Percentiles rank a stretch among this genome's conserved stretches.
Evolutionary conservation across 257 asterid genomes (phyloP).

Genomic region (Mitragyna speciosa): DNA sequence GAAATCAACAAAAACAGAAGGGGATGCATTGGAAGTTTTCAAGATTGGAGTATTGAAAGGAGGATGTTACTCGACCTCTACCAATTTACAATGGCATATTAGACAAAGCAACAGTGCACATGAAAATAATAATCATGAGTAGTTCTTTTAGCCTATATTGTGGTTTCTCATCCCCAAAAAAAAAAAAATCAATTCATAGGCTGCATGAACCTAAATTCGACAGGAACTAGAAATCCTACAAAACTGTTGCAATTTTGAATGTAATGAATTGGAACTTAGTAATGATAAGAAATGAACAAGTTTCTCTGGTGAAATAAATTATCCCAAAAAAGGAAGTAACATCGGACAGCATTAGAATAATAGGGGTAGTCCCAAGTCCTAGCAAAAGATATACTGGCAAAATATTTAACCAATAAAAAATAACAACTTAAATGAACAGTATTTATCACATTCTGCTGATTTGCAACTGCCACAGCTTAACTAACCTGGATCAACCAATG

Average conservation of each 20-base stretch:
- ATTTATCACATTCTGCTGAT: not conserved
- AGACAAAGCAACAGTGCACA: not conserved
- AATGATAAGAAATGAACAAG: not conserved
- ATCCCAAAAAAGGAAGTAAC: too few relatives aligned
- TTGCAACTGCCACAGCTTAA: not conserved
- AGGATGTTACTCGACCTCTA: not conserved
- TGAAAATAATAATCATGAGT: not conserved
- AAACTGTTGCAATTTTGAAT: too few relatives aligned
- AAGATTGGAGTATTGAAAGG: too few relatives aligned
- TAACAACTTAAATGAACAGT: not conserved
- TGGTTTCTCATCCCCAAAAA: too few relatives aligned
- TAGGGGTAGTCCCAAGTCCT: not conserved
- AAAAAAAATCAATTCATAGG: too few relatives aligned
- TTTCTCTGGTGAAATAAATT: too few relatives aligned
- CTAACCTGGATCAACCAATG: constrained; percentile 83
- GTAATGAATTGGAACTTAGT: not conserved
- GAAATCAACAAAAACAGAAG: not conserved
- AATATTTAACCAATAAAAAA: too few relatives aligned
- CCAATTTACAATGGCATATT: too few relatives aligned
- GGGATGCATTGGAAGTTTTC: not conserved
- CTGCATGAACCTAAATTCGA: too few relatives aligned
- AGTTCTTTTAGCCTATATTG: too few relatives aligned
- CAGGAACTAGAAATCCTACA: too few relatives aligned
- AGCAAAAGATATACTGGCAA: not conserved
- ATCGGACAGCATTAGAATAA: too few relatives aligned